These are phyloP conservation scores for Claviceps maximensis DNA, from an alignment of 2,329 filamentous ascomycete species.

Conservation along the genomic window DNA sequence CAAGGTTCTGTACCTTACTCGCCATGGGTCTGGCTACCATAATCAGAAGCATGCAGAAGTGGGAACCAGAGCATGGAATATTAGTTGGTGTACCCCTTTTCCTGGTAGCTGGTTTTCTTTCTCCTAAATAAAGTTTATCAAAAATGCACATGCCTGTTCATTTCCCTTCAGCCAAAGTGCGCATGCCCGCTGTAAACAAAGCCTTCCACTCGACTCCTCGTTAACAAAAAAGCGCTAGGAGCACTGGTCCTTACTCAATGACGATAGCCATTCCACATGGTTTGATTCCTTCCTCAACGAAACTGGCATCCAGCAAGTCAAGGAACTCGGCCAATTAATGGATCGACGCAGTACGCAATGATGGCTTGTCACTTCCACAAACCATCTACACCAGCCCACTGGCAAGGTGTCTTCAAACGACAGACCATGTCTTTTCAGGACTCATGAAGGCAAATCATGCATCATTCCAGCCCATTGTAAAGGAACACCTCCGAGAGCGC, in stretches of 20 bases:
- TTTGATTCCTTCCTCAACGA: slow-evolving; percentile 36
- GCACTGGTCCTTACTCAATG: slow-evolving; percentile 25
- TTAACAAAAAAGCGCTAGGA: slow-evolving; percentile 11
- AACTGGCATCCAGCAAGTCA: slow-evolving; percentile 39
- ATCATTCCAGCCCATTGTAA: slow-evolving; percentile 38
- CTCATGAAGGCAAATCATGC: slow-evolving; percentile 22
- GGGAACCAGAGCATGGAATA: slow-evolving; percentile 43
- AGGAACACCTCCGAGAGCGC: slow-evolving; percentile 45
- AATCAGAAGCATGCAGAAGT: slow-evolving; percentile 40
- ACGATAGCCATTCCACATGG: slow-evolving; percentile 25
- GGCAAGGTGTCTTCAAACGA: slow-evolving; percentile 44
- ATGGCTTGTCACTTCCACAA: slow-evolving; percentile 38
- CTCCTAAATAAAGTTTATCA: neutral
- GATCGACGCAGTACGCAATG: slow-evolving; percentile 26
- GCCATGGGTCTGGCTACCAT: slow-evolving; percentile 42
- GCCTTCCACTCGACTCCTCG: neutral
- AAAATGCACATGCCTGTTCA: neutral
- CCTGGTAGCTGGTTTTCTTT: neutral
- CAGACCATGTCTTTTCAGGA: slow-evolving; percentile 33
- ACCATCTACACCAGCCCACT: slow-evolving; percentile 45
- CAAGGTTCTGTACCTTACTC: slow-evolving; percentile 39
- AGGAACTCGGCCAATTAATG: slow-evolving; percentile 37
- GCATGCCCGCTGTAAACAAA: neutral
- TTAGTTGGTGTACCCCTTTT: slow-evolving; percentile 10
- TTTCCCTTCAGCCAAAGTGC: neutral